Evolutionary conservation across 768 basidiomycete species (phyloP).

Genomic region (Amanita fuliginea): DNA sequence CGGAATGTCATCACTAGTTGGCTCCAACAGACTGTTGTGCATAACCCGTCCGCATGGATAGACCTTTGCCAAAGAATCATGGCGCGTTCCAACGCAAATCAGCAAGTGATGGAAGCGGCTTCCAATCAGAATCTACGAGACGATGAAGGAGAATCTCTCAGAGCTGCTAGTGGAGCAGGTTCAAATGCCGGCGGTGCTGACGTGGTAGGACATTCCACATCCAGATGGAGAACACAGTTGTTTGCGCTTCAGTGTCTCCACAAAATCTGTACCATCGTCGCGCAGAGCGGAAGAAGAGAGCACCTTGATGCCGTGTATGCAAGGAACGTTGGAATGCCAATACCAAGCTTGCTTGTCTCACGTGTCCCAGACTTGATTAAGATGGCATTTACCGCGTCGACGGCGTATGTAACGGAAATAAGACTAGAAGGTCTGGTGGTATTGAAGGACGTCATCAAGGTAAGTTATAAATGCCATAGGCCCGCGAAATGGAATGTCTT

Average conservation of each 20-base stretch:
- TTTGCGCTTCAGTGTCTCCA: conserved; percentile 92
- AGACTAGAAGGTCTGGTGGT: conserved; percentile 85
- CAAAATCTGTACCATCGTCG: conserved; percentile 71
- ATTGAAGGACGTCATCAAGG: conserved; percentile 87
- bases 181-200: neutral
- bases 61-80: conserved; percentile 96
- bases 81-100: conserved; percentile 83
- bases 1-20: conserved; percentile 88
- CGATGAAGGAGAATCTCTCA: conserved; percentile 88
- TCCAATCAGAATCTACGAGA: conserved; percentile 51
- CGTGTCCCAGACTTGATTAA: conserved; percentile 89
- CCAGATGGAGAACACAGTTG: conserved; percentile 93
- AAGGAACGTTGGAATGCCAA: conserved; percentile 41
- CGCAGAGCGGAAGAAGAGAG: conserved; percentile 63
- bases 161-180: conserved; percentile 12
- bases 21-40: conserved; percentile 88
- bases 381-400: conserved; percentile 97
- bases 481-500: neutral
- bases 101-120: conserved; percentile 57
- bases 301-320: conserved; percentile 77
- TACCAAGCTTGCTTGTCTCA: conserved; percentile 58
- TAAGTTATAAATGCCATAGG: conserved; percentile 17
- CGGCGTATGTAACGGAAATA: conserved; percentile 94
- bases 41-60: conserved; percentile 96
- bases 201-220: conserved; percentile 34